Evolutionary conservation across 2,329 filamentous ascomycete genomes (phyloP).

Genomic region (Macrophomina tecta): DNA sequence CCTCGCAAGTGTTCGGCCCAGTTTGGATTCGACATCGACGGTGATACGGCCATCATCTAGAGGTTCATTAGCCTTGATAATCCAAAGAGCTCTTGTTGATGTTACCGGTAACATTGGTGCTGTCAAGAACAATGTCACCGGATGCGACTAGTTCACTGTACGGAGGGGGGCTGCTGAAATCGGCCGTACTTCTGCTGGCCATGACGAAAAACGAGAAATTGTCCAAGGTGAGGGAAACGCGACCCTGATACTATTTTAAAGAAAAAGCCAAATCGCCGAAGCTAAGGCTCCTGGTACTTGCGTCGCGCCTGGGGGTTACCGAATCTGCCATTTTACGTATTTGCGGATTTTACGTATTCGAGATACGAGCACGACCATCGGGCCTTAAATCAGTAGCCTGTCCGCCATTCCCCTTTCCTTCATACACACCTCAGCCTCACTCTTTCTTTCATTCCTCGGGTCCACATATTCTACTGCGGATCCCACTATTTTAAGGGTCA

Average conservation of each 20-base stretch:
- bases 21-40: constrained; percentile 35
- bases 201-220: not conserved
- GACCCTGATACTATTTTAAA: not conserved
- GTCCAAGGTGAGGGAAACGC: not conserved
- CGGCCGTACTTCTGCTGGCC: not conserved
- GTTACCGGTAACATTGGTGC: not conserved
- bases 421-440: not conserved
- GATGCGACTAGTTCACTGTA: constrained; percentile 9
- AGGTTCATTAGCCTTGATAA: not conserved
- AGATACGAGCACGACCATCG: not conserved
- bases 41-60: constrained; percentile 35
- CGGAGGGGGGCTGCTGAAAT: not conserved
- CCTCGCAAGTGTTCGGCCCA: constrained; percentile 14
- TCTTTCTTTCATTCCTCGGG: not conserved
- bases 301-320: not conserved
- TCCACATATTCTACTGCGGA: not conserved
- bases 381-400: not conserved
- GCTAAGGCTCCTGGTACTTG: not conserved
- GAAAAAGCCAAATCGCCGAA: not conserved
- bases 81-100: not conserved
- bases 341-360: constrained; percentile 7
- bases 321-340: not conserved
- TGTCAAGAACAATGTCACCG: constrained; percentile 1
- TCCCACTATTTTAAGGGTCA: not conserved
- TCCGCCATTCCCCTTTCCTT: not conserved